Percentiles rank a stretch among this genome's conserved stretches.
phyloP scores from a whole-genome alignment of 257 asterid genomes.

The Mentha longifolia region DNA sequence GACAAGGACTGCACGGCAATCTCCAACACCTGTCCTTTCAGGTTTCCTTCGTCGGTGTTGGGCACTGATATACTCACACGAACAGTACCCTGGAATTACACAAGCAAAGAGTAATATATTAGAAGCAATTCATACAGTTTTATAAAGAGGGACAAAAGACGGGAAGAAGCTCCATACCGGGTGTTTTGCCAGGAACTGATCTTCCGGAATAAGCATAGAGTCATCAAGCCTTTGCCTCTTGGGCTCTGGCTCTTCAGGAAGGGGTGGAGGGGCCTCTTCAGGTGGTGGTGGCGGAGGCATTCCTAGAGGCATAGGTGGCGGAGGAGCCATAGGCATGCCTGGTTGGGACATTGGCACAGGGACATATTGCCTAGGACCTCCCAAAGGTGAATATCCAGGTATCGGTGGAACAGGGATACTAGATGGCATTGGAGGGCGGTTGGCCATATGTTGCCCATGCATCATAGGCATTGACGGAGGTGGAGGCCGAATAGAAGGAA shows the following conservation, averaged over 20 bases:
- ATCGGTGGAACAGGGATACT: conserved; percentile 67
- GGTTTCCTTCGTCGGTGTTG: conserved; percentile 85
- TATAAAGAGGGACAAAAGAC: neutral
- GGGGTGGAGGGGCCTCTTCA: conserved; percentile 96
- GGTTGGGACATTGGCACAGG: conserved; percentile 63
- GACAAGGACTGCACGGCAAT: conserved; percentile 73
- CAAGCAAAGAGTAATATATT: conserved; percentile 21
- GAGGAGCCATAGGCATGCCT: conserved; percentile 73
- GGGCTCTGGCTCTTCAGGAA: conserved; percentile 95
- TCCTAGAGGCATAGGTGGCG: conserved; percentile 82
- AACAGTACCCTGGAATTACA: conserved; percentile 77
- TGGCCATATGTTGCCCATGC: conserved; percentile 72
- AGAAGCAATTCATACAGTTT: neutral
- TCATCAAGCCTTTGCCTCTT: conserved; percentile 93
- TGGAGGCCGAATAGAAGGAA: conserved; percentile 69
- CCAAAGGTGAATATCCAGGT: conserved; percentile 79
- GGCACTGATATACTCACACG: conserved; percentile 75
- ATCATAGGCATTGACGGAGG: conserved; percentile 74
- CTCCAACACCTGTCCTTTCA: conserved; percentile 87
- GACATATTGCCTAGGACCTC: conserved; percentile 59
- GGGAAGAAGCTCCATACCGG: conserved; percentile 47
- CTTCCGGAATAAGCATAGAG: conserved; percentile 81
- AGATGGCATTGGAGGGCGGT: conserved; percentile 72
- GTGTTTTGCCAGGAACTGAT: conserved; percentile 79
- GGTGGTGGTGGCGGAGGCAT: conserved; percentile 94